Conservation (phyloP, 257 asterid species). For the Solanum sitiens region DNA sequence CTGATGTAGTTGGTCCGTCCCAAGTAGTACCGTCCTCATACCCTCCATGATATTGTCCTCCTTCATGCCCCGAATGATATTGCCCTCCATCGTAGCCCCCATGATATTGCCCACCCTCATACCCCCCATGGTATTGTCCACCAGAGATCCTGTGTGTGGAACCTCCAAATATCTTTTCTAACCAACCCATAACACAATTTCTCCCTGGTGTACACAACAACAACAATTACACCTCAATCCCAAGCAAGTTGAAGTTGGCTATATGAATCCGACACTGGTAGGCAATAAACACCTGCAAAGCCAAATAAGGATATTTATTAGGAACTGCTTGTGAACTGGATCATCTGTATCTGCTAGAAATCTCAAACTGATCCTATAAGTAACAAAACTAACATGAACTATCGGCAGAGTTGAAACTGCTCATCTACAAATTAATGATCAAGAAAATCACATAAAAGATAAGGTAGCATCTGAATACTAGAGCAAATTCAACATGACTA, state of each 20-base stretch:
- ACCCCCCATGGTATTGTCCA: conserved; percentile 42
- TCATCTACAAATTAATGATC: background rate
- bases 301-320: background rate
- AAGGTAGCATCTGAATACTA: background rate
- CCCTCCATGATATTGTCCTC: conserved; percentile 73
- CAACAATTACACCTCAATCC: background rate
- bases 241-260: background rate
- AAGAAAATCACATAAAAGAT: background rate
- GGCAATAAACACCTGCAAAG: background rate
- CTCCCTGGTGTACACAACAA: background rate
- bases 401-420: background rate
- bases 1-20: conserved; percentile 54
- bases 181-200: background rate
- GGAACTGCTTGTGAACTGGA: background rate
- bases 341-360: background rate
- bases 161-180: conserved; percentile 36
- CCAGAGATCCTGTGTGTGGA: conserved; percentile 81
- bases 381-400: background rate
- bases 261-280: background rate
- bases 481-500: background rate
- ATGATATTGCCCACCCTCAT: conserved; percentile 52
- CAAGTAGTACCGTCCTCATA: conserved; percentile 46
- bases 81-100: conserved; percentile 43
- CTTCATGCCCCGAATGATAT: conserved; percentile 24
- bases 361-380: background rate